Percentiles rank a stretch among this genome's conserved stretches.
Evolutionary conservation across 805 yeast genomes (phyloP).

Genomic region (Dipodascopsis tothii): DNA sequence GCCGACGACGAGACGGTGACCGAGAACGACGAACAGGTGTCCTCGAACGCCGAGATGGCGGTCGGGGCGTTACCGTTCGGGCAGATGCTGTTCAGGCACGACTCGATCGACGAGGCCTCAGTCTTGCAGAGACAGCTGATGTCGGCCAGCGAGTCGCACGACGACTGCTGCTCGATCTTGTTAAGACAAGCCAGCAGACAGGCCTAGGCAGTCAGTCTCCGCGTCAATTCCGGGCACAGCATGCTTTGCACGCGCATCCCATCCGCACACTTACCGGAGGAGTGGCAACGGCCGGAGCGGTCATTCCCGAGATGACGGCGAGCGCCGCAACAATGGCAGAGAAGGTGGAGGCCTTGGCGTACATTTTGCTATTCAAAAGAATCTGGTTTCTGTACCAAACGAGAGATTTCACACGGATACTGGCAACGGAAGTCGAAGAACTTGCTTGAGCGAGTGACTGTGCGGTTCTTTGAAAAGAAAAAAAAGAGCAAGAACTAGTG

Average conservation of each 20-base stretch:
- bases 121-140: constrained; percentile 60
- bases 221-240: too few relatives aligned
- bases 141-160: constrained; percentile 55
- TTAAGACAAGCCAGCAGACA: constrained; percentile 85
- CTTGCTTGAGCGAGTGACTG: too few relatives aligned
- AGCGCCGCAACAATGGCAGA: constrained; percentile 37
- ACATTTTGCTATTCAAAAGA: too few relatives aligned
- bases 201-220: constrained; percentile 32
- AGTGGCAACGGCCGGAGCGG: constrained; percentile 38
- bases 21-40: constrained; percentile 16
- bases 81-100: constrained; percentile 63
- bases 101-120: constrained; percentile 45
- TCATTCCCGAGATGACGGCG: constrained; percentile 32
- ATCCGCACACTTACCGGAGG: constrained; percentile 52
- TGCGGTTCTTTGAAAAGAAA: too few relatives aligned
- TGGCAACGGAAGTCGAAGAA: too few relatives aligned
- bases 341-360: constrained; percentile 29
- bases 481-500: too few relatives aligned
- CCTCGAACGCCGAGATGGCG: constrained; percentile 54
- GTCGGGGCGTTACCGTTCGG: constrained; percentile 51
- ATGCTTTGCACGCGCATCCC: not conserved
- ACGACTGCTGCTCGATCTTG: constrained; percentile 48
- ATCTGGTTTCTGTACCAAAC: too few relatives aligned
- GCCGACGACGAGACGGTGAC: constrained; percentile 4
- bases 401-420: too few relatives aligned